Base-by-base conservation (phyloP, 176 grass and related monocot genomes). In the Phragmites australis region DNA sequence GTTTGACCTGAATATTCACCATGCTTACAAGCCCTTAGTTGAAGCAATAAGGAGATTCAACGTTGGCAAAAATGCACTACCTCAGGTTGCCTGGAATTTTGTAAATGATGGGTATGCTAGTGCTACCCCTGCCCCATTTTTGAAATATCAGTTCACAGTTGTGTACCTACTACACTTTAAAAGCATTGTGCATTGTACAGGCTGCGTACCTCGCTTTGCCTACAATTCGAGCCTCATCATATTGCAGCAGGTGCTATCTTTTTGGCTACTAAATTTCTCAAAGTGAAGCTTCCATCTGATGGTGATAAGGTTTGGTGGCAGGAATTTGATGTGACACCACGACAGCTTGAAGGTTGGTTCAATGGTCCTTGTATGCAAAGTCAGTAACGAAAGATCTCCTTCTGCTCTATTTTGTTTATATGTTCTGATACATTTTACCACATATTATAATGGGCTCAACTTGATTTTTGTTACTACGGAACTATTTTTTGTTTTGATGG, bases 1-100 rank as follows among this genome's bases (percentile, higher is more conserved):
- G 67, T 97, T 97, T 65, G 95, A 97, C 71, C 78, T 97, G 56
- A 97, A 97, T 89, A 77, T 97, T 44, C 77, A 94, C 21, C 95
- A 97, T 88, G 92, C 95, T 70, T 97, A 97, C 69, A 97, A 97
- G 61, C 95, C 92, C 56, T 82, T 97, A 70, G 90, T 97, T 83
- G 95, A 93, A 80, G 90, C 95, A 65, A 97, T 97, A 87, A 94
- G 90, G 78, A 94, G 78, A 84, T 97, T 97, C 74, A 90, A 94
- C 48, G 82, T 97, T 75, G 81, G 81, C 77, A 88, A 87, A 85
- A 85, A 85, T 88, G 59, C 90, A 0, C 92, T 97, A 77, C 83
- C 95, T 79, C 92, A 94, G 79, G 92, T 97, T 88, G 90, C 92
- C 49, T 97, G 92, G 95, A 97, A 92, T 94, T 97, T 97, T 90